These are phyloP conservation scores for Penstemon eatonii DNA, from an alignment of 257 asterid species.

Conservation along the genomic window DNA sequence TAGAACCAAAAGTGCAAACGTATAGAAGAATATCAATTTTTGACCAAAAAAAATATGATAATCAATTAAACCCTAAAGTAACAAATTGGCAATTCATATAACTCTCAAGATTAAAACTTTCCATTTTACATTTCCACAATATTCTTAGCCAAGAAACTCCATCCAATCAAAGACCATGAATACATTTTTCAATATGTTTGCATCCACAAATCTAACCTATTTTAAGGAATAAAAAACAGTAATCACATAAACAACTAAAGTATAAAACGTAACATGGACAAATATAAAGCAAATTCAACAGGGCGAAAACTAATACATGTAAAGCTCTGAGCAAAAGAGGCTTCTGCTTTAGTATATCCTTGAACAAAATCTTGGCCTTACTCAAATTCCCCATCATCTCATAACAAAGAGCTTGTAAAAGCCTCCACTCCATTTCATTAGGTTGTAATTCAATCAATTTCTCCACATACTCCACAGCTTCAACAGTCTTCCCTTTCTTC, in stretches of 20 bases:
- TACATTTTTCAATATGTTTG: too few species aligned
- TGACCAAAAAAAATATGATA: too few species aligned
- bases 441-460: constrained; percentile 69
- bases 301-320: constrained; percentile 52
- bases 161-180: too few species aligned
- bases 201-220: too few species aligned
- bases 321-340: constrained; percentile 91
- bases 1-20: too few species aligned
- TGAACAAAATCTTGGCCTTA: constrained; percentile 72
- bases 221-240: too few species aligned
- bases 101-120: too few species aligned
- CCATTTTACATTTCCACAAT: too few species aligned
- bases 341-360: constrained; percentile 65
- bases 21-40: too few species aligned
- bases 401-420: constrained; percentile 84
- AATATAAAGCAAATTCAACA: not conserved
- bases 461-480: constrained; percentile 73
- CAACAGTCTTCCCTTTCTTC: constrained; percentile 70
- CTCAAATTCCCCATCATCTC: constrained; percentile 81
- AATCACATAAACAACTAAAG: not conserved
- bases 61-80: too few species aligned
- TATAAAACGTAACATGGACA: not conserved
- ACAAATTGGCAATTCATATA: too few species aligned
- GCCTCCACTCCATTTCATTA: constrained; percentile 87
- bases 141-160: too few species aligned